These are phyloP conservation scores for Hypoxylon subgilvum DNA, from an alignment of 495 filamentous ascomycete species.

Conservation along the genomic window DNA sequence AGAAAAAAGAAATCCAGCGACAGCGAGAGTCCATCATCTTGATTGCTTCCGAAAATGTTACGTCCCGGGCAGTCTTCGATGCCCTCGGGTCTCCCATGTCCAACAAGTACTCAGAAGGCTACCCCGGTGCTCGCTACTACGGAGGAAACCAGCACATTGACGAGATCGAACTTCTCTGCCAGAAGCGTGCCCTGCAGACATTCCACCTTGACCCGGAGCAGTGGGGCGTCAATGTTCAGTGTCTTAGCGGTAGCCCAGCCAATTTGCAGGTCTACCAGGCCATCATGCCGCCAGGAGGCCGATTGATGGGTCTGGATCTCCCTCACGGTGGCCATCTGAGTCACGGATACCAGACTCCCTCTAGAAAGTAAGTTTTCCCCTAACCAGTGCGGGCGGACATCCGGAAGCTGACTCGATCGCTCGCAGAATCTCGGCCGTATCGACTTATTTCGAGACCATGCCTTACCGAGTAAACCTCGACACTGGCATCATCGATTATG, in stretches of 20 bases:
- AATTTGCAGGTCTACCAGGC: constrained; percentile 99
- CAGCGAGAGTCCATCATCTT: constrained; percentile 98
- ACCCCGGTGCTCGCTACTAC: constrained; percentile 98
- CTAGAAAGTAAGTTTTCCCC: constrained; percentile 73
- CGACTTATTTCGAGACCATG: constrained; percentile 94
- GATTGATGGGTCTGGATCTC: constrained; percentile 96
- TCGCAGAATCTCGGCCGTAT: constrained; percentile 83
- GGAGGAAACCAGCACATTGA: constrained; percentile 99
- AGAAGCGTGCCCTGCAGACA: constrained; percentile 89
- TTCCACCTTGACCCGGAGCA: constrained; percentile 85
- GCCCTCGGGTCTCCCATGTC: constrained; percentile 89
- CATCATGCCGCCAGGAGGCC: constrained; percentile 94
- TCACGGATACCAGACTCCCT: constrained; percentile 96
- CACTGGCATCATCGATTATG: constrained; percentile 98
- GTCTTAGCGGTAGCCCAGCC: constrained; percentile 87
- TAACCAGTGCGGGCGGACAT: constrained; percentile 6
- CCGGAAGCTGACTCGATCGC: constrained; percentile 22
- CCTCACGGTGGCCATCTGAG: constrained; percentile 97
- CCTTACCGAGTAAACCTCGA: constrained; percentile 88
- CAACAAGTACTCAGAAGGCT: constrained; percentile 99
- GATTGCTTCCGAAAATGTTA: constrained; percentile 94
- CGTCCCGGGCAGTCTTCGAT: constrained; percentile 86
- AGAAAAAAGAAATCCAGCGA: constrained; percentile 94
- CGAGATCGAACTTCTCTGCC: constrained; percentile 92
- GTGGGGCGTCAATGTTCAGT: constrained; percentile 99